Evolutionary conservation across 805 yeast species (phyloP), one percentile per base, ranked within the genome.

Genomic region (Saturnispora serradocipensis): DNA sequence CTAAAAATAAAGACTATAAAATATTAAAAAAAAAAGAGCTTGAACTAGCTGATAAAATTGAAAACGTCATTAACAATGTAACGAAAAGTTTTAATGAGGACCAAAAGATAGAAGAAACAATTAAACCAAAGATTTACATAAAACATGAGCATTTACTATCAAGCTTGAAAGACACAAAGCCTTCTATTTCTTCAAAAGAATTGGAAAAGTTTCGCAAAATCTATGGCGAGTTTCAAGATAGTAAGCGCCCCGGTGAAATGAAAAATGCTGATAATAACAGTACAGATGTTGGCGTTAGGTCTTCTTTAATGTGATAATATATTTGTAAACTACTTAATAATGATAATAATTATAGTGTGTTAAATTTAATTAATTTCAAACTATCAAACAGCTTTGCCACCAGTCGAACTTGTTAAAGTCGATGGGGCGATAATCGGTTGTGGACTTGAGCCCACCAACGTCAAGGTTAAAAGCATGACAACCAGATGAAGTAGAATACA

Each of bases 101-200:
- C 57, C 75, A 72, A 55, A 67, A 77, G 3, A 67, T 69, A 42
- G 60, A 69, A 1, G 22, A 38, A 6, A n/a, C 9, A 3, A 40
- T 34, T 13, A 53, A 63, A 28, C 57, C 63, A 28, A 62, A 63
- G 25, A 80, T 85, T 3, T 53, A 60, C 1, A 80, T 88, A 8
- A 66, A 70, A 4, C 71, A 72, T 11, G 63, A 65, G 8, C 87
- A 91, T 61, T 75, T 91, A 51, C 50, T 72, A 6, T 73, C 73
- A 35, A 85, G 96, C 0, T 67, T 86, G 45, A 61, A 66, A 22
- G 95, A 86, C 51, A 88, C 97, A 1, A 88, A 86, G 58, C 88
- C 96, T n/a, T 87, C 96, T 45, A 88, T 91, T 28, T 89, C 97
- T 0, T 66, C 70, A 0, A 76, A 81, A 18, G 98, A 91, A 61